Evolutionary conservation across 1,284 basidiomycete species (phyloP).

Genomic region (Tylopilus sp.): DNA sequence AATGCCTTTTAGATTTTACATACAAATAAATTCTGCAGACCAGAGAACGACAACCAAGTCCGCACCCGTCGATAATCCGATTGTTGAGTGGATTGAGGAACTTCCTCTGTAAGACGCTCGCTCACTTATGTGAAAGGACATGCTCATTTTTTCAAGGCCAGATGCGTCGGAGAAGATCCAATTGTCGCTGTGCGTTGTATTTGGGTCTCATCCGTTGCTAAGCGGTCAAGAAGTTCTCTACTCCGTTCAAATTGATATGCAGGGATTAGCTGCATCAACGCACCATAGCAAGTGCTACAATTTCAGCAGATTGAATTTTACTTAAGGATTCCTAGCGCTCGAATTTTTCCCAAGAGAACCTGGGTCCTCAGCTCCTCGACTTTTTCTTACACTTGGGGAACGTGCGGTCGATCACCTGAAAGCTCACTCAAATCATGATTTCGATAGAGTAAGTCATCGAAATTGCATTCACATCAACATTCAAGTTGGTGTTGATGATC

Average conservation of each 20-base stretch:
- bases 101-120: background rate
- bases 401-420: background rate
- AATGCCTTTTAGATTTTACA: background rate
- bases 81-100: background rate
- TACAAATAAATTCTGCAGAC: background rate
- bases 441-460: background rate
- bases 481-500: background rate
- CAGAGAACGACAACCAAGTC: background rate
- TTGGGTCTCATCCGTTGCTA: background rate
- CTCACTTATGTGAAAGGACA: background rate
- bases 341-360: background rate
- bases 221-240: background rate
- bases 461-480: background rate
- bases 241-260: background rate
- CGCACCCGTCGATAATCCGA: background rate
- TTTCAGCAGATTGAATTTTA: background rate
- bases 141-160: background rate
- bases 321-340: background rate
- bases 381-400: background rate
- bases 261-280: background rate
- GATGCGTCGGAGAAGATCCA: background rate
- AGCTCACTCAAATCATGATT: background rate
- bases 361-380: background rate
- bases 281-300: background rate
- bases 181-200: background rate